Percentiles rank a stretch among this genome's conserved stretches.
These are phyloP conservation scores for Hordeum vulgare DNA, from an alignment of 176 grass and related monocot species.

Conservation along the genomic window MorexV3_pseudomolecules_assembly NC_058519.1:537865309-537865808, in stretches of 20 bases:
- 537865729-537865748: background rate
- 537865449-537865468: background rate
- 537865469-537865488: too few relatives aligned
- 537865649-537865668: background rate
- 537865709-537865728: background rate
- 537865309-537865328: constrained; percentile 86
- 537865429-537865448: background rate
- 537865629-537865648: background rate
- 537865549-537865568: background rate
- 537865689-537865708: background rate
- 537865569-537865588: background rate
- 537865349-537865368: constrained; percentile 83
- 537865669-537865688: background rate
- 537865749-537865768: constrained; percentile 24
- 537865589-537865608: background rate
- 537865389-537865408: constrained; percentile 38
- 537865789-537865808: too few relatives aligned
- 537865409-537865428: background rate
- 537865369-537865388: constrained; percentile 63
- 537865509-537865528: background rate
- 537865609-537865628: background rate
- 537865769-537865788: background rate
- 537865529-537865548: background rate
- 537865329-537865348: constrained; percentile 92
- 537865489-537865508: background rate